A percentile compares a stretch with the other conserved stretches of the same genome.
These are phyloP conservation scores for Isatis tinctoria DNA, from an alignment of 345 rosid species.

Conservation along the genomic window DNA sequence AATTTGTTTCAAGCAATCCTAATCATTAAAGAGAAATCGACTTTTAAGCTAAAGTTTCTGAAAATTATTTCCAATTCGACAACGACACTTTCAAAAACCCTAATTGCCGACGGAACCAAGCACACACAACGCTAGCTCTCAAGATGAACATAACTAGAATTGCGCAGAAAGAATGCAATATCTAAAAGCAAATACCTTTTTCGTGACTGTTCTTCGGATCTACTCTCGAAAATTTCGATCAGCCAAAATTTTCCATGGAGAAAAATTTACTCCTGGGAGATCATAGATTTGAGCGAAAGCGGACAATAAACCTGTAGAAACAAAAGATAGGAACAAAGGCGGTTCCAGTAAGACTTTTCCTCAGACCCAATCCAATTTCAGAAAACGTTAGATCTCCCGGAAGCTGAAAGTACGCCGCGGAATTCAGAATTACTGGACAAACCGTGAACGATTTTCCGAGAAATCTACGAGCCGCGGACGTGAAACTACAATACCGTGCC, in stretches of 20 bases:
- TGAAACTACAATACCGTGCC: constrained; percentile 28
- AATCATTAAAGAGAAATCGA: neutral
- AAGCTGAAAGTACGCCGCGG: constrained; percentile 5
- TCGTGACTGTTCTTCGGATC: constrained; percentile 6
- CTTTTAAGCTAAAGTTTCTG: neutral
- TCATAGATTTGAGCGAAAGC: constrained; percentile 22
- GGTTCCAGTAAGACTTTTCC: neutral
- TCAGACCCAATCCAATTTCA: neutral
- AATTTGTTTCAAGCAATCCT: neutral
- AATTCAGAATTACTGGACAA: constrained; percentile 16
- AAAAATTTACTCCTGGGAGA: constrained; percentile 12
- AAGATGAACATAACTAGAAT: constrained; percentile 24
- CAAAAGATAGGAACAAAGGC: neutral
- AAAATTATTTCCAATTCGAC: neutral
- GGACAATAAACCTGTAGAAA: neutral
- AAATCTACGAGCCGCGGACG: constrained; percentile 34
- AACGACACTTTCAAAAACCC: constrained; percentile 13
- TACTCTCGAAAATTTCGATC: neutral
- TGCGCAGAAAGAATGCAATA: neutral
- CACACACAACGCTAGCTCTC: constrained; percentile 2
- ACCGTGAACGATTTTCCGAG: constrained; percentile 25
- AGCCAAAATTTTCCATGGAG: constrained; percentile 2
- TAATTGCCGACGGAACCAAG: constrained; percentile 1
- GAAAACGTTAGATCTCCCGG: constrained; percentile 8
- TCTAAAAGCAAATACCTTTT: constrained; percentile 9